A percentile compares a stretch with the other conserved stretches of the same genome.
These are phyloP conservation scores for Ganoderma sinense DNA, from an alignment of 1,284 basidiomycete genomes.

Conservation along the genomic window DNA sequence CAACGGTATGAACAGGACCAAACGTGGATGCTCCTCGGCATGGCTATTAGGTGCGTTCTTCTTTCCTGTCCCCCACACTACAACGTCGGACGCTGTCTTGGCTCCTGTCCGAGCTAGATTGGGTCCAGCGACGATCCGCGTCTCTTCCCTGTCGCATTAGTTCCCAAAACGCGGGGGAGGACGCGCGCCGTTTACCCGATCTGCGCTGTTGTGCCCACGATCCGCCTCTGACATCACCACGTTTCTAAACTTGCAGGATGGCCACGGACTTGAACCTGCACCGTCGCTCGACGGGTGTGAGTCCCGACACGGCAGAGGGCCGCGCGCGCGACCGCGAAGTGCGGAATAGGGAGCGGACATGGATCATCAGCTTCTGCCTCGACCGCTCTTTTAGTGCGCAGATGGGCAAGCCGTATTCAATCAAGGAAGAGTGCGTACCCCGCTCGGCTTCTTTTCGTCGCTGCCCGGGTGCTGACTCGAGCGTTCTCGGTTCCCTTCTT, in stretches of 20 bases:
- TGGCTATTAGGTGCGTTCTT: conserved; percentile 74
- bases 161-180: conserved; percentile 17
- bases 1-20: conserved; percentile 97
- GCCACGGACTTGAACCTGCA: conserved; percentile 96
- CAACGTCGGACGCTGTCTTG: conserved; percentile 3
- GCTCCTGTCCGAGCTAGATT: conserved; percentile 18
- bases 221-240: conserved; percentile 19
- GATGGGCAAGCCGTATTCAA: conserved; percentile 90
- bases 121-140: conserved; percentile 24
- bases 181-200: conserved; percentile 21
- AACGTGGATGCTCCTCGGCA: conserved; percentile 91
- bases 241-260: conserved; percentile 65
- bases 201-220: conserved; percentile 26
- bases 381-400: conserved; percentile 93
- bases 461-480: conserved; percentile 23
- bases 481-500: conserved; percentile 13
- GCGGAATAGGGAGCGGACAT: conserved; percentile 93
- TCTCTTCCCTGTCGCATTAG: conserved; percentile 18
- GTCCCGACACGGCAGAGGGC: conserved; percentile 79
- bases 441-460: conserved; percentile 23
- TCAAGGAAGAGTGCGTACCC: conserved; percentile 82
- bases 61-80: conserved; percentile 3
- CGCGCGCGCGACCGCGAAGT: conserved; percentile 82
- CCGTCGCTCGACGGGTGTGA: conserved; percentile 79
- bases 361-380: conserved; percentile 91